These are phyloP conservation scores for Incumbomyces delicatus DNA, from an alignment of 2,329 filamentous ascomycete species.

Conservation along the genomic window DNA sequence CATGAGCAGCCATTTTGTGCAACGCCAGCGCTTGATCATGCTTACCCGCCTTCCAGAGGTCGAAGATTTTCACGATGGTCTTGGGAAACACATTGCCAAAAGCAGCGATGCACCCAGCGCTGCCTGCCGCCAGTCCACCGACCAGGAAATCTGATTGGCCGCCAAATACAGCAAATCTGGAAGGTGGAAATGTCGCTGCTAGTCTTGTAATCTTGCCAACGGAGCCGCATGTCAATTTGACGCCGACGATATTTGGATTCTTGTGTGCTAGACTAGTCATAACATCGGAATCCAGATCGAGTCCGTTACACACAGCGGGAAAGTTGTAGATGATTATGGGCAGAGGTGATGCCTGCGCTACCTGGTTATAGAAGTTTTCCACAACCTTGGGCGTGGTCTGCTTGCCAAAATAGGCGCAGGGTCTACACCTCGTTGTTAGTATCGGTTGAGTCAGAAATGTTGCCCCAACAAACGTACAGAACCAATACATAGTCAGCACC, in stretches of 20 bases:
- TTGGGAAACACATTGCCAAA: constrained; percentile 51
- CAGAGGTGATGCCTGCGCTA: constrained; percentile 43
- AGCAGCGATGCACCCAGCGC: constrained; percentile 46
- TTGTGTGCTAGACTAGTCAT: constrained; percentile 45
- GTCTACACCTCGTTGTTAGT: not conserved
- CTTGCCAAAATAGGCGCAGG: constrained; percentile 52
- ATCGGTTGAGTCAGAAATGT: constrained; percentile 28
- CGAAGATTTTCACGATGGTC: constrained; percentile 49
- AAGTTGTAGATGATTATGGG: constrained; percentile 61
- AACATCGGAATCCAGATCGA: constrained; percentile 57
- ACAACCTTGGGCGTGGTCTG: constrained; percentile 49
- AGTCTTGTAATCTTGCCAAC: constrained; percentile 53
- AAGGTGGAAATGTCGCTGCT: constrained; percentile 41
- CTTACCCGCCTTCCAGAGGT: constrained; percentile 51
- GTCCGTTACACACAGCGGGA: constrained; percentile 56
- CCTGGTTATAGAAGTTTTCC: constrained; percentile 49
- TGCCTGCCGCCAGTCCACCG: constrained; percentile 44
- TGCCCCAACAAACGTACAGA: constrained; percentile 30
- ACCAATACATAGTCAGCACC: constrained; percentile 54
- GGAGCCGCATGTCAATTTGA: constrained; percentile 56
- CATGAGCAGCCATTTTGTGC: constrained; percentile 53
- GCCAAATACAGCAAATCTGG: constrained; percentile 57
- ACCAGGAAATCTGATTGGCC: constrained; percentile 65
- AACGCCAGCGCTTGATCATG: constrained; percentile 49
- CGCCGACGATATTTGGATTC: constrained; percentile 50